A percentile compares a stretch with the other conserved stretches of the same genome.
These are phyloP conservation scores for Phytophthora sp. DNA, from an alignment of 352 stramenopile species.

Conservation along the genomic window DNA sequence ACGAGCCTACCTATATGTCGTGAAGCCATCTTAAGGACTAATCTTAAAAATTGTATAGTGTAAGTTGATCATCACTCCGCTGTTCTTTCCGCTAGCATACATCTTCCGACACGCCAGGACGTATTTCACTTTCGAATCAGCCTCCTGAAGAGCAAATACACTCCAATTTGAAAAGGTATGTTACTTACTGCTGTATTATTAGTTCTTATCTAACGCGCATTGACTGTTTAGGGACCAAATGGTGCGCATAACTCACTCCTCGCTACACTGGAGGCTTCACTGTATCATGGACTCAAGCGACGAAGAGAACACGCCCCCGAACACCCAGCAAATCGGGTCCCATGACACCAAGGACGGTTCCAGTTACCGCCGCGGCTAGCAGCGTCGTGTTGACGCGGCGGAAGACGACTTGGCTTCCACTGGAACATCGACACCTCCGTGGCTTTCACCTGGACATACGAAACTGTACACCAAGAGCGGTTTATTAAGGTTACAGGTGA, in stretches of 20 bases:
- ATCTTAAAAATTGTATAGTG: not conserved
- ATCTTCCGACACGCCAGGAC: not conserved
- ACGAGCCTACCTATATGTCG: not conserved
- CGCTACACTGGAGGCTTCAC: not conserved
- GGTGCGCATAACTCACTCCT: not conserved
- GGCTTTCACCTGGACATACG: not conserved
- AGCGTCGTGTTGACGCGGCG: not conserved
- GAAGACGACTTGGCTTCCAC: not conserved
- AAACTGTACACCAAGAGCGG: not conserved
- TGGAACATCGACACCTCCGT: not conserved
- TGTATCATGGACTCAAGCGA: not conserved
- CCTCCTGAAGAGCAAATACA: not conserved
- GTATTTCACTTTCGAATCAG: conserved; percentile 3
- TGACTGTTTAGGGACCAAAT: not conserved
- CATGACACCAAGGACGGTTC: not conserved
- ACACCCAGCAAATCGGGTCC: not conserved
- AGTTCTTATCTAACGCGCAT: not conserved
- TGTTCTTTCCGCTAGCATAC: not conserved
- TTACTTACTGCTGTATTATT: not conserved
- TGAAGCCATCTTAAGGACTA: not conserved
- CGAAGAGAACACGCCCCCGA: conserved; percentile 5
- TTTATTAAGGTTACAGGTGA: not conserved
- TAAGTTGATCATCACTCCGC: not conserved
- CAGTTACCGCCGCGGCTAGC: too few species aligned
- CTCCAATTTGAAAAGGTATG: not conserved